phyloP scores from a whole-genome alignment of 805 yeast species.

The Wickerhamomyces bisporus region DNA sequence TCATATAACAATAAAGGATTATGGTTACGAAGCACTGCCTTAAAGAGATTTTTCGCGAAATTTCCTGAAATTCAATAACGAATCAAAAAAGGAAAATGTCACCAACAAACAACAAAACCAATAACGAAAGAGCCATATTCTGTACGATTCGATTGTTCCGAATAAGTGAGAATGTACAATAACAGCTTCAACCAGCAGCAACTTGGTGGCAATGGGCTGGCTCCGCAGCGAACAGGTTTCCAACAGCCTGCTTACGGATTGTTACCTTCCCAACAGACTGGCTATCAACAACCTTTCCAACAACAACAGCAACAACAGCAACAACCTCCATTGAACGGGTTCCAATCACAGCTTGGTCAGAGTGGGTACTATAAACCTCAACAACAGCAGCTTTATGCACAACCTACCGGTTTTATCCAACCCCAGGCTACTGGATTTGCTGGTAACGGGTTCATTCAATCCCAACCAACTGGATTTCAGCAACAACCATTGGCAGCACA shows the following conservation, averaged over 20 bases:
- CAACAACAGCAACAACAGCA: constrained; percentile 16
- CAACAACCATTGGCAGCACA: constrained; percentile 31
- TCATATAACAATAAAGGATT: too few relatives aligned
- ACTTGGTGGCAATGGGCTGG: constrained; percentile 4
- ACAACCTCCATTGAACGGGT: constrained; percentile 10
- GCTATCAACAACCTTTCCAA: constrained; percentile 16
- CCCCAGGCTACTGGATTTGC: constrained; percentile 6
- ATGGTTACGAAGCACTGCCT: too few relatives aligned
- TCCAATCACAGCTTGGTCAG: constrained; percentile 8
- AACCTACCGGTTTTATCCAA: constrained; percentile 18
- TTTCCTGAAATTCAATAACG: too few relatives aligned
- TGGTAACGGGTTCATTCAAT: constrained; percentile 5
- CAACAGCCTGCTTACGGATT: too few relatives aligned
- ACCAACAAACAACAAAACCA: neutral
- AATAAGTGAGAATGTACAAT: neutral
- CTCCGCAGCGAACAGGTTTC: constrained; percentile 24
- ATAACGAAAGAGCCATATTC: neutral
- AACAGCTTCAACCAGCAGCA: constrained; percentile 10
- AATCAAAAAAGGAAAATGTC: too few relatives aligned
- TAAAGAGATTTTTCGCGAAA: too few relatives aligned
- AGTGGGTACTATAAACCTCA: constrained; percentile 15
- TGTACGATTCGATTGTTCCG: neutral
- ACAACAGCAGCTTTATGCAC: constrained; percentile 12
- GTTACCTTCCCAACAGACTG: too few relatives aligned
- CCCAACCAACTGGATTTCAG: constrained; percentile 30